Conservation (phyloP, 2,329 filamentous ascomycete genomes). For the Colletotrichum sp. region DNA sequence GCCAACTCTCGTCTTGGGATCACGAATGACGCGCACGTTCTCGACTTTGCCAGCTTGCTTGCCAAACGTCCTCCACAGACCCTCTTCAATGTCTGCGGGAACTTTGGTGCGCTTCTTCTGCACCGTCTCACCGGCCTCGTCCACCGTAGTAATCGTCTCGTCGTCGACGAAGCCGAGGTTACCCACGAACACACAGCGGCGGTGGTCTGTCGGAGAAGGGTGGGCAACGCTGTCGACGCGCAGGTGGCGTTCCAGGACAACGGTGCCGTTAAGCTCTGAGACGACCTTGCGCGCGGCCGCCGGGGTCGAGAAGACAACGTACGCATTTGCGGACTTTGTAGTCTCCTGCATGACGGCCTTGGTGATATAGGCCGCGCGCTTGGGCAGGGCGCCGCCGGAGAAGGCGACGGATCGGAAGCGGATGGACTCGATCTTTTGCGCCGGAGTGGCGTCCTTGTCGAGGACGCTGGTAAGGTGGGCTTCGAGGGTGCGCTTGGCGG, state of each 20-base stretch:
- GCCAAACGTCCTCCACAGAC: conserved; percentile 82
- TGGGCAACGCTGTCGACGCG: conserved; percentile 91
- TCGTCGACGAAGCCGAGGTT: conserved; percentile 97
- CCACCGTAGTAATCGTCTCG: conserved; percentile 72
- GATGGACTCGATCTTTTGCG: conserved; percentile 84
- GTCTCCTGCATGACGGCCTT: conserved; percentile 90
- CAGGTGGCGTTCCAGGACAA: conserved; percentile 85
- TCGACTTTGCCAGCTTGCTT: conserved; percentile 81
- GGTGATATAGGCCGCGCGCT: conserved; percentile 92
- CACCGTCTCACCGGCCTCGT: conserved; percentile 67
- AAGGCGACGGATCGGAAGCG: conserved; percentile 95
- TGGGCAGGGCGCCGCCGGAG: conserved; percentile 76
- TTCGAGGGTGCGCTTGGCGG: conserved; percentile 77
- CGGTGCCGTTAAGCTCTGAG: conserved; percentile 78
- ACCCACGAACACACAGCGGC: conserved; percentile 92
- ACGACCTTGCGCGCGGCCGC: conserved; percentile 78
- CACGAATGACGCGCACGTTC: conserved; percentile 89
- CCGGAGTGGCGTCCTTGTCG: conserved; percentile 50
- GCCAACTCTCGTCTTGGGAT: conserved; percentile 87
- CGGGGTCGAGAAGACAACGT: conserved; percentile 82
- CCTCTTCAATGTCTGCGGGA: conserved; percentile 89
- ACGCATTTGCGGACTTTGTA: conserved; percentile 92
- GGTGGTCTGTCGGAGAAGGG: conserved; percentile 80
- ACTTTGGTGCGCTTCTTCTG: conserved; percentile 76
- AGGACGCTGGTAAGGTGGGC: conserved; percentile 81